phyloP scores from a whole-genome alignment of 1,139 yeast genomes.

The Debaryomyces robertsiae region DNA sequence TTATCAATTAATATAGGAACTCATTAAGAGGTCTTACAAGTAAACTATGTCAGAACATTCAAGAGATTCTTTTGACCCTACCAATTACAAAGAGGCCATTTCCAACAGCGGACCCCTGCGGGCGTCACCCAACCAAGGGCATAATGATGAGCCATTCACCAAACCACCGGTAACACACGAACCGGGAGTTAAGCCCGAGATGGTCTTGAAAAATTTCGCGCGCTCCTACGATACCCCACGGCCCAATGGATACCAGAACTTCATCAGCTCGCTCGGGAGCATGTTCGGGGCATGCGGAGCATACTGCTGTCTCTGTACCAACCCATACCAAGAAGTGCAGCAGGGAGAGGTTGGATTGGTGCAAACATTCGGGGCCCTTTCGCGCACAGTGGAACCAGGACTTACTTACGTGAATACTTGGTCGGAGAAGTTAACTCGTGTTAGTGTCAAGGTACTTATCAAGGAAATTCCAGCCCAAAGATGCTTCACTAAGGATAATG shows the following conservation, averaged over 20 bases:
- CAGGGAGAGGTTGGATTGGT: conserved; percentile 76
- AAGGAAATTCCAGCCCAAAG: conserved; percentile 68
- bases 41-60: conserved; percentile 1
- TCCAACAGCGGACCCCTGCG: conserved; percentile 15
- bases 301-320: conserved; percentile 61
- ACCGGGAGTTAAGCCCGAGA: conserved; percentile 32
- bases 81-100: conserved; percentile 19
- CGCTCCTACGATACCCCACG: conserved; percentile 39
- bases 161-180: conserved; percentile 11
- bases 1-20: too few species aligned
- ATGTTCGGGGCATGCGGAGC: conserved; percentile 59
- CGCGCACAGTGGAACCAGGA: conserved; percentile 73
- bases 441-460: conserved; percentile 61
- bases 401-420: conserved; percentile 65
- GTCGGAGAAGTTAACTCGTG: conserved; percentile 57
- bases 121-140: neutral
- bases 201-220: conserved; percentile 40
- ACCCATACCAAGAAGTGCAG: conserved; percentile 62
- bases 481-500: conserved; percentile 74
- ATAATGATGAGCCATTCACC: neutral
- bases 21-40: too few species aligned
- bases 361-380: conserved; percentile 68
- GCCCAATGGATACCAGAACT: conserved; percentile 37
- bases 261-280: conserved; percentile 49
- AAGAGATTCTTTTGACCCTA: conserved; percentile 20